Base-by-base conservation (phyloP, 352 stramenopile species). In the Phytophthora niederhauseri region DNA sequence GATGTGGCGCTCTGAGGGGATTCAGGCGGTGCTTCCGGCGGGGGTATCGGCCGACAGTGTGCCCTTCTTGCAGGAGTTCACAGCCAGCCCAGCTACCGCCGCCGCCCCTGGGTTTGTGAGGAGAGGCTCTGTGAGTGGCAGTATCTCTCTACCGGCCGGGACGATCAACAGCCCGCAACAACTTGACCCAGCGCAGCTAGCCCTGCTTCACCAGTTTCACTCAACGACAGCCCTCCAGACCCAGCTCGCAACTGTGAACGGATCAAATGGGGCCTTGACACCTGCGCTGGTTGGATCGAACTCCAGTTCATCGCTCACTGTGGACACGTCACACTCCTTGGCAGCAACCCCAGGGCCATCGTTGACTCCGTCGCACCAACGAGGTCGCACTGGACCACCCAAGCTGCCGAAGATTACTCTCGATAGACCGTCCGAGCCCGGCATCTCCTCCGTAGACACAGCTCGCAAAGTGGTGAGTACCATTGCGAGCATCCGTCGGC, bases 1-100 rank as follows among this genome's bases (percentile, higher is more conserved):
- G 24, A 74, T 91, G 66, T 93, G 82, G 82, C 75, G 84, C 9
- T 75, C 77, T 0, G 81, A 90, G 26, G 85, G 82, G 1, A 57
- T 91, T 6, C 61, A 84, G 34, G 81, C 71, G 0, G 30, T 93
- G 11, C 46, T 93, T 2, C 85, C 82, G 4, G 58, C 53, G 0
- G 77, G 70, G 0, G 28, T 81, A 7, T 56, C 52, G 9, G 28
- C 76, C 5, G 77, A 87, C 30, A 70, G 75, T 34, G 6, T 82
- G 1, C 79, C 81, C 0, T 66, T 82, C 3, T 53, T 92, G 22
- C 78, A 89, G 19, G 73, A 89, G 45, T 89, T 87, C 43, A 38
- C 72, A 22, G 45, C 59, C 1, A 20, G 17, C 11, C 31, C 20
- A n/a, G 46, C 22, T 19, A 6, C 7, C n/a, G 56, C 17, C 19